Conservation (phyloP, 2,329 filamentous ascomycete species). For the Thielaviopsis cerberus region DNA sequence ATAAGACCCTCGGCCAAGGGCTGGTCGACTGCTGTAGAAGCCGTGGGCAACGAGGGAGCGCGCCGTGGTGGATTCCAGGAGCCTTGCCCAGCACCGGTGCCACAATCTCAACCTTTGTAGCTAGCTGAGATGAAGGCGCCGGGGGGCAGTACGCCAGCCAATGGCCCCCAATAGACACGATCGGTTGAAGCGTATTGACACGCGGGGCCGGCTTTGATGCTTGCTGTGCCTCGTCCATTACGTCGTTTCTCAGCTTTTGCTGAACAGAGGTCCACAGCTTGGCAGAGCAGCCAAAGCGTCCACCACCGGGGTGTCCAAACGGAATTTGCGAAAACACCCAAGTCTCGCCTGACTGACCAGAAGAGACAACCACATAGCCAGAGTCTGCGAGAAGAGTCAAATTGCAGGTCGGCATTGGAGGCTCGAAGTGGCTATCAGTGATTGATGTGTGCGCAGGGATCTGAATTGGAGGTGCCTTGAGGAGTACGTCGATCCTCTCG, state of each 20-base stretch:
- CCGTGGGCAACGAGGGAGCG: constrained; percentile 50
- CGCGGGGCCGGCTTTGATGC: constrained; percentile 22
- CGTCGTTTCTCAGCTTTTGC: constrained; percentile 31
- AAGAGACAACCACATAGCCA: constrained; percentile 55
- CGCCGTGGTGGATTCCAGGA: constrained; percentile 38
- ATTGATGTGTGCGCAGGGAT: constrained; percentile 36
- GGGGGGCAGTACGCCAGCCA: constrained; percentile 67
- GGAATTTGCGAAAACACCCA: constrained; percentile 49
- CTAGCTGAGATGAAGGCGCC: constrained; percentile 49
- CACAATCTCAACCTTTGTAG: constrained; percentile 47
- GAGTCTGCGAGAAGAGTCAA: constrained; percentile 56
- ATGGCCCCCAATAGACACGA: constrained; percentile 49
- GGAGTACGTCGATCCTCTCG: constrained; percentile 51
- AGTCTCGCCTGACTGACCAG: constrained; percentile 69
- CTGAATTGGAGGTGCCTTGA: constrained; percentile 46
- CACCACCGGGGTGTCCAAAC: constrained; percentile 22
- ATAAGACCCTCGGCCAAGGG: constrained; percentile 52
- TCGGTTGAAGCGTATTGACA: constrained; percentile 35
- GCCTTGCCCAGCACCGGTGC: constrained; percentile 36
- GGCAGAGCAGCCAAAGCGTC: constrained; percentile 48
- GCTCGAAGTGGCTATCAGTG: constrained; percentile 44
- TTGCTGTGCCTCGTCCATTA: constrained; percentile 25
- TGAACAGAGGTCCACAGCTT: constrained; percentile 88
- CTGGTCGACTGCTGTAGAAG: constrained; percentile 52
- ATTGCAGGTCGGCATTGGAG: constrained; percentile 52